Conservation (phyloP, 306 rosid species). For the Dryas octopetala region DNA sequence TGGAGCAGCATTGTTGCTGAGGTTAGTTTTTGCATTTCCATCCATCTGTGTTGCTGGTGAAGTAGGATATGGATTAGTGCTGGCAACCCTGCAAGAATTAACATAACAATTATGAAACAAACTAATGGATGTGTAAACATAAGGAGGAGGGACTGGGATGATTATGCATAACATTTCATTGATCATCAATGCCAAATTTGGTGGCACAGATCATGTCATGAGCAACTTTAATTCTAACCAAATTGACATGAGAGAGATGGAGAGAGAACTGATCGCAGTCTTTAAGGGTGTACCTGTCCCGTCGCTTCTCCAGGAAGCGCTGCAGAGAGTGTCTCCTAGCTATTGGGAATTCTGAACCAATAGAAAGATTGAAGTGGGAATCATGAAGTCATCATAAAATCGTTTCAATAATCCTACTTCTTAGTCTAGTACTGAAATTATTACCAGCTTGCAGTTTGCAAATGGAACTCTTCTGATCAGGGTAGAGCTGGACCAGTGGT, state of each 20-base stretch:
- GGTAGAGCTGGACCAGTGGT: constrained; percentile 39
- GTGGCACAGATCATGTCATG: neutral
- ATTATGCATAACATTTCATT: neutral
- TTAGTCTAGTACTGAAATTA: constrained; percentile 10
- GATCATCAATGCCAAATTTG: neutral
- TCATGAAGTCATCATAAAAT: neutral
- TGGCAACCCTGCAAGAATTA: constrained; percentile 47
- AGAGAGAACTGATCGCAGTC: neutral
- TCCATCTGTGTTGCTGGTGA: constrained; percentile 28
- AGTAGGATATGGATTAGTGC: constrained; percentile 53
- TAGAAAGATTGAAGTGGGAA: constrained; percentile 3
- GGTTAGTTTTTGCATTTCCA: constrained; percentile 20
- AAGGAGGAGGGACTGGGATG: neutral
- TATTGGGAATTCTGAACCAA: constrained; percentile 65
- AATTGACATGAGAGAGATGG: neutral
- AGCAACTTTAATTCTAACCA: neutral
- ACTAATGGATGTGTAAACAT: neutral
- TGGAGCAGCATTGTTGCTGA: constrained; percentile 18
- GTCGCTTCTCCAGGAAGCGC: constrained; percentile 73
- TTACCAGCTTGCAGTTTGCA: constrained; percentile 61
- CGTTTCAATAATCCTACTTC: neutral
- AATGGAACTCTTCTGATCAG: constrained; percentile 53
- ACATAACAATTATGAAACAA: constrained; percentile 7
- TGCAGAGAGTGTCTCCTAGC: constrained; percentile 79
- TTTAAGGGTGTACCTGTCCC: constrained; percentile 46